Evolutionary conservation across 805 yeast genomes (phyloP), one percentile per base, ranked within the genome.

Genomic region (Candida awuae): DNA sequence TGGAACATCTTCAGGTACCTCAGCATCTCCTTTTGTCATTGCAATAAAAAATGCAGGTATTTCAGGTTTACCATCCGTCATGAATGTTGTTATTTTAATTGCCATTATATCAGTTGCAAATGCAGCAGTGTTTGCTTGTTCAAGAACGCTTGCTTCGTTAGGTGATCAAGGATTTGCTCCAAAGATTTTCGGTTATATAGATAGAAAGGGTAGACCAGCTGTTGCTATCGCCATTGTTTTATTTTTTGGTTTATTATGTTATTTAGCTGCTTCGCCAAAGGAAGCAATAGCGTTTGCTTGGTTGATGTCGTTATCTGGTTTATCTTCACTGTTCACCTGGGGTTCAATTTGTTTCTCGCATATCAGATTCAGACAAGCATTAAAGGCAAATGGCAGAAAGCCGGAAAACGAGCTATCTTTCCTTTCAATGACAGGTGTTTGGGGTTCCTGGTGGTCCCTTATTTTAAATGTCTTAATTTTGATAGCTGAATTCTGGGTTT

Each of bases 301-400:
- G 92, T 60, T 84, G 59, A 65, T 80, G 51, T 82, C 88, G n/a
- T 59, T 84, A 25, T 77, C 86, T 29, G 88, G 88, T 44, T 65
- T 84, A 46, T 76, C 87, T 1, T 77, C 87, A n/a, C 66, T 83
- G 43, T 75, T 81, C 61, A 78, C 84, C 26, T 84, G 94, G 94
- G 80, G 79, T 37, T 73, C 85, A 6, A 77, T 83, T 46, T 77
- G 81, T 53, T 61, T 72, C 30, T 73, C 80, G 32, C 88, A 80
- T 53, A 62, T 84, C 37, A 67, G 88, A 49, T 81, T 80, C 63
- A 77, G 90, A 67, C 59, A 67, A 42, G 90, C 83, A 8, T 60
- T 86, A 61, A 54, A 57, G 2, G 68, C 59, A 6, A 85, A 81
- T 61, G 86, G 86, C 34, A 72, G 88, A 64, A 56, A 66, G n/a